Conservation (phyloP, 306 rosid species). For the Dicorynia guianensis region DNA sequence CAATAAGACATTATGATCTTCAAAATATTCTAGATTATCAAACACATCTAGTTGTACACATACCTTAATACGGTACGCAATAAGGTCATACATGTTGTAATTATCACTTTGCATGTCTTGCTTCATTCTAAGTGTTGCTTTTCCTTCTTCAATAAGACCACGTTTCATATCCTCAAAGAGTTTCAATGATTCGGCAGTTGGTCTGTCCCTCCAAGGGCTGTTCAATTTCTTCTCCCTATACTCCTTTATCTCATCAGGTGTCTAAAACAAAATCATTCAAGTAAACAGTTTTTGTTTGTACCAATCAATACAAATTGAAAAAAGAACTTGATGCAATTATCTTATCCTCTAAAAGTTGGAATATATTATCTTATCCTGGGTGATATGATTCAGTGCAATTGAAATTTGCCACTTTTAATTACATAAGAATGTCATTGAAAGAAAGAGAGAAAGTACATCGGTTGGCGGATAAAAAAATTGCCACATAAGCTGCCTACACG, state of each 20-base stretch:
- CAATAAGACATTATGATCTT: constrained; percentile 28
- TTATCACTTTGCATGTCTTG: constrained; percentile 99
- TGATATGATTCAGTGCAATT: constrained; percentile 21
- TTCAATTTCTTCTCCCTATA: constrained; percentile 89
- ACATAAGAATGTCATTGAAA: too few species aligned
- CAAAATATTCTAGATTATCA: constrained; percentile 27
- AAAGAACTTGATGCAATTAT: constrained; percentile 30
- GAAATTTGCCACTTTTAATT: neutral
- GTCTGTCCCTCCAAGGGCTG: constrained; percentile 99
- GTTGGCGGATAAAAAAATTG: neutral
- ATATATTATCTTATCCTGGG: constrained; percentile 27
- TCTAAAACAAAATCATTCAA: constrained; percentile 59
- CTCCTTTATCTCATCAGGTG: constrained; percentile 91
- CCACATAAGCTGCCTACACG: constrained; percentile 22
- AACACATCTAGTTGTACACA: constrained; percentile 29
- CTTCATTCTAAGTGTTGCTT: constrained; percentile 97
- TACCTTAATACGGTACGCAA: constrained; percentile 96
- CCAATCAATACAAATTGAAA: constrained; percentile 16
- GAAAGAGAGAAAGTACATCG: too few species aligned
- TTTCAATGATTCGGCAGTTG: constrained; percentile 78
- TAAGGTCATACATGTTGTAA: constrained; percentile 95
- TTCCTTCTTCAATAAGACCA: constrained; percentile 89
- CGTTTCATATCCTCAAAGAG: constrained; percentile 91
- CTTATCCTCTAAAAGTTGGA: constrained; percentile 9
- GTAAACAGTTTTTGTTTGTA: constrained; percentile 6